phyloP scores from a whole-genome alignment of 306 rosid genomes.

The Oxytropis ochrocephala region DNA sequence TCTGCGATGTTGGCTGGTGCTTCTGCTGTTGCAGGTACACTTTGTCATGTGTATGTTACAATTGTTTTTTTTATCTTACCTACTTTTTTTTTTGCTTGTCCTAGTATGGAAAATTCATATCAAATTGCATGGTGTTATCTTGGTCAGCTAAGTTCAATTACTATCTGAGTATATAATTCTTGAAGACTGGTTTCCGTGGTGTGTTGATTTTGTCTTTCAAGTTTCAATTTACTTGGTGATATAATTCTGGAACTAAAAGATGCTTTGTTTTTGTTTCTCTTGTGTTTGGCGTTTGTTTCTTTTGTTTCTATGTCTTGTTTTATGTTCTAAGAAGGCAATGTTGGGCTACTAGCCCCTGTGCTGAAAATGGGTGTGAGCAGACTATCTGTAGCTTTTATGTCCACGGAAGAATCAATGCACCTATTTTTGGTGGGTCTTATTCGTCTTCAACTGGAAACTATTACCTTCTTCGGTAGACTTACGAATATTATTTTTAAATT shows the following conservation, averaged over 20 bases:
- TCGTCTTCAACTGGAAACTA: constrained; percentile 88
- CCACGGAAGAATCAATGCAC: constrained; percentile 97
- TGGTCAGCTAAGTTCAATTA: constrained; percentile 85
- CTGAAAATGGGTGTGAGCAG: constrained; percentile 99
- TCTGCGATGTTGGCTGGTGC: constrained; percentile 68
- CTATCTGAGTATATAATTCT: constrained; percentile 43
- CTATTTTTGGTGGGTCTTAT: constrained; percentile 97
- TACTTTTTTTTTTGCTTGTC: constrained; percentile 58
- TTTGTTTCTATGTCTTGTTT: constrained; percentile 96
- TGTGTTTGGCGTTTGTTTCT: constrained; percentile 96
- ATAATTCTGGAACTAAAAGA: constrained; percentile 92
- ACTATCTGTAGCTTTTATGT: constrained; percentile 96
- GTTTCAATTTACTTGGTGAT: constrained; percentile 52
- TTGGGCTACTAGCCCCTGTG: constrained; percentile 99
- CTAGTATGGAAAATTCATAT: constrained; percentile 92
- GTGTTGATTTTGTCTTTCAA: constrained; percentile 33
- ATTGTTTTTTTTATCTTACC: constrained; percentile 45
- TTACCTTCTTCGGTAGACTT: constrained; percentile 94
- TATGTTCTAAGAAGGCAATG: constrained; percentile 98
- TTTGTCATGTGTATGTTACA: constrained; percentile 20
- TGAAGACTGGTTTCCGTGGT: constrained; percentile 46
- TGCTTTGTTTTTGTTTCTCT: constrained; percentile 89
- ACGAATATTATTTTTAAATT: constrained; percentile 59
- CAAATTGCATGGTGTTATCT: constrained; percentile 84
- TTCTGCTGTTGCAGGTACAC: constrained; percentile 71